Conservation (phyloP, 306 rosid genomes). For the Ormosia emarginata region DNA sequence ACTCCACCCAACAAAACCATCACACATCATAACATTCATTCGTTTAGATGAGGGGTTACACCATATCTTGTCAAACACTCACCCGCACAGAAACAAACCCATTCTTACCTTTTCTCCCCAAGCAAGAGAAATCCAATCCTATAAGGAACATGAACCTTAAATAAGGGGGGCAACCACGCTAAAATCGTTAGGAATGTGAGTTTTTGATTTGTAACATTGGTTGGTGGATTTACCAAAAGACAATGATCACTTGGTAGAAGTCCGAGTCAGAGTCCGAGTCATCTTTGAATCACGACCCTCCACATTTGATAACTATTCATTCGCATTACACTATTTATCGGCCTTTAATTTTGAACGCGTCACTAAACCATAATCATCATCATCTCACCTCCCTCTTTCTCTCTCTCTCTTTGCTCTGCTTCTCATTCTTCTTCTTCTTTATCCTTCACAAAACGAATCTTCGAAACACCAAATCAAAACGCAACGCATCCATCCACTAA, state of each 20-base stretch:
- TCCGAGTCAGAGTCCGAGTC: not conserved
- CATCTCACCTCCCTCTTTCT: not conserved
- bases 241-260: not conserved
- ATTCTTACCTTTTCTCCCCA: not conserved
- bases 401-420: not conserved
- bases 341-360: constrained; percentile 25
- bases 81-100: not conserved
- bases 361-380: not conserved
- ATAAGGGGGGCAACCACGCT: not conserved
- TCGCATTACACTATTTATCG: not conserved
- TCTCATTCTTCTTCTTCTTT: not conserved
- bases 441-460: not conserved
- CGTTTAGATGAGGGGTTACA: not conserved
- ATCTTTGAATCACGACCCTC: not conserved
- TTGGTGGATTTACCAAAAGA: not conserved
- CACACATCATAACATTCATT: not conserved
- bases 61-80: too few species aligned
- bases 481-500: not conserved
- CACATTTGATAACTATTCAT: not conserved
- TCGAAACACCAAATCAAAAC: not conserved
- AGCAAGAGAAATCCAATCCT: not conserved
- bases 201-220: not conserved
- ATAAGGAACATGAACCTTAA: not conserved
- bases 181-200: constrained; percentile 1
- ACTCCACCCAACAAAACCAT: not conserved